Evolutionary conservation across 2,329 filamentous ascomycete species (phyloP), one percentile per base, ranked within the genome.

Genomic region (Ophiosphaerella narmari): DNA sequence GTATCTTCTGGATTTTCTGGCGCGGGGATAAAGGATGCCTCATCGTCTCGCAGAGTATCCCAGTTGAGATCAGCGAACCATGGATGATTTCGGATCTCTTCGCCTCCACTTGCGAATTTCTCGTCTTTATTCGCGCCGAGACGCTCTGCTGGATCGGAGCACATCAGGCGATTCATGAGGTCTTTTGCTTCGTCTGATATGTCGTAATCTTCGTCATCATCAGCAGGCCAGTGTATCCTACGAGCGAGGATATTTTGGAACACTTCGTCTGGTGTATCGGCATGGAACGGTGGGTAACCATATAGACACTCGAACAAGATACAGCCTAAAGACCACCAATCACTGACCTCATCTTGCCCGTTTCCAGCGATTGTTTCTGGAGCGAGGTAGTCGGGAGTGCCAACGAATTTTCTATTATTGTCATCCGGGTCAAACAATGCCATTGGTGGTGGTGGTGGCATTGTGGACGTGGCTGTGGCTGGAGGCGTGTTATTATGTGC

Each of bases 281-380:
- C 94, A 71, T 97, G 91, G 73, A 99, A 99, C 0, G 94, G 94
- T 1, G 94, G 94, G 50, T 90, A 88, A 1, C 94, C 94, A 67
- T 90, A 97, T 2, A 99, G 78, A 60, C 96, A 97, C 67, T 99
- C 94, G 65, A 97, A 99, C 74, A 97, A 78, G 62, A 99, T 97
- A 72, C 95, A 99, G 1, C 94, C 94, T n/a, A 99, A 82, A 18
- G 94, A 97, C 94, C 94, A 99, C 94, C 94, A 99, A 85, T 99
- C 94, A 69, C 94, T 97, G 60, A 93, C 94, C 73, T 97, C 93
- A 67, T 99, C 94, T 73, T 99, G 94, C 1, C 93, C 91, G 59
- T 91, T 86, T 42, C 95, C 94, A 59, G 91, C 92, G 68, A 99
- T 96, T 0, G 95, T 99, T 71, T 99, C 95, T 0, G 94, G 94